phyloP scores from a whole-genome alignment of 1,139 yeast species.

The Pneumocystis jirovecii region DNA sequence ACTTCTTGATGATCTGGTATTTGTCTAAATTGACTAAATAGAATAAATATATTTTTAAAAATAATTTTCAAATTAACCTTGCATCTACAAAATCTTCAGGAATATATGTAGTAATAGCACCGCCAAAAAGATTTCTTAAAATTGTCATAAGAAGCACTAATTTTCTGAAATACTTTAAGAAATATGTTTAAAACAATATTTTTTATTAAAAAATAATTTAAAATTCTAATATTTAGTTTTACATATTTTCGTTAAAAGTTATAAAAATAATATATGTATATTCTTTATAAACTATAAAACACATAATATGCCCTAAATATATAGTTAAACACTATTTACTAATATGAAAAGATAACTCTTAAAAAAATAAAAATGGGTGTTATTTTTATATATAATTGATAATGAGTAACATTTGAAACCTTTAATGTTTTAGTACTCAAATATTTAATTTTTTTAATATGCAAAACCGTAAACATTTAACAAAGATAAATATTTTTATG shows the following conservation, averaged over 20 bases:
- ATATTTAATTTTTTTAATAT: constrained; percentile 3
- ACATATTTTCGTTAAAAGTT: neutral
- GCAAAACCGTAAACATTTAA: constrained; percentile 2
- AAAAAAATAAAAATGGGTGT: neutral
- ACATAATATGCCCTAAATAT: neutral
- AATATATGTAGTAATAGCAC: neutral
- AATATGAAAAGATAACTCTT: neutral
- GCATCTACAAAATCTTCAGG: neutral
- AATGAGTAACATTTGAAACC: neutral
- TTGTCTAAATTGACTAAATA: neutral
- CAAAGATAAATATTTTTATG: neutral
- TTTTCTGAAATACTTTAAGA: neutral
- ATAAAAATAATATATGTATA: neutral
- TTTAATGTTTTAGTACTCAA: neutral
- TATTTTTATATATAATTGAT: neutral
- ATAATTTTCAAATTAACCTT: neutral
- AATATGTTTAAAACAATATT: neutral
- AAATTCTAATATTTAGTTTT: neutral
- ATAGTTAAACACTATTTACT: neutral
- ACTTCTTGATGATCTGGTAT: constrained; percentile 3
- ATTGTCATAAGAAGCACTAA: neutral
- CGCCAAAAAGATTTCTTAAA: neutral
- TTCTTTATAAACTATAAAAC: neutral
- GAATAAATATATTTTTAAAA: neutral
- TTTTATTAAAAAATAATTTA: neutral